Base-by-base conservation (phyloP, 2,329 filamentous ascomycete species). In the Tetracladium maxilliforme region DNA sequence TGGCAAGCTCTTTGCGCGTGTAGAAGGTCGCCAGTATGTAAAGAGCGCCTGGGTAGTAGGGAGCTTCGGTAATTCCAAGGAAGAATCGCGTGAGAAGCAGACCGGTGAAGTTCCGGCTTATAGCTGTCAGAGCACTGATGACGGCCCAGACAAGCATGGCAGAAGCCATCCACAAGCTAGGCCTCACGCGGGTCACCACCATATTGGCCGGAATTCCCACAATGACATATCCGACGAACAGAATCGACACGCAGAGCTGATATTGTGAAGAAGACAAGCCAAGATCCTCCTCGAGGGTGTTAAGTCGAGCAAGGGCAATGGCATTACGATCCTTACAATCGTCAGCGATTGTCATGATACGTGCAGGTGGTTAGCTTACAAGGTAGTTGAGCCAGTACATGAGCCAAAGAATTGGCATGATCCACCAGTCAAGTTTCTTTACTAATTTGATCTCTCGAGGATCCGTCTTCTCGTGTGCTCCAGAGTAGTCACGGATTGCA, bases 1-100 rank as follows among this genome's bases (percentile, higher is more conserved):
- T 41, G n/a, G 50, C 45, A 14, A 60, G 36, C 34, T 58, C 54
- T 34, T 63, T 58, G 17, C 60, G 49, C 3, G 60, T 67, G 40
- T 69, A 70, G 44, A 62, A 70, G 19, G 61, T 56, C 2, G 56
- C 58, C 4, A 69, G 46, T 25, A 65, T 52, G 29, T 61, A 58
- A 4, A 61, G 38, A 3, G 52, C 56, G 7, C 62, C 62, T 0
- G 61, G 58, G 19, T 60, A 53, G 37, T 58, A 62, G 12, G 33
- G 29, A 37, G 32, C 26, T 29, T 32, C 29, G 16, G 26, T 26
- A 20, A 33, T 27, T 29, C 37, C 26, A 4, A 36, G 29, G 15
- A 38, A 35, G 23, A 39, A 32, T 15, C 58, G 42, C 5, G 49
- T 40, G 3, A 48, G 45, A 3, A 57, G 37, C 1, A 61, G 42